A percentile compares a stretch with the other conserved stretches of the same genome.
Evolutionary conservation across 345 rosid species (phyloP).

Genomic region (Carallia pectinifolia): DNA sequence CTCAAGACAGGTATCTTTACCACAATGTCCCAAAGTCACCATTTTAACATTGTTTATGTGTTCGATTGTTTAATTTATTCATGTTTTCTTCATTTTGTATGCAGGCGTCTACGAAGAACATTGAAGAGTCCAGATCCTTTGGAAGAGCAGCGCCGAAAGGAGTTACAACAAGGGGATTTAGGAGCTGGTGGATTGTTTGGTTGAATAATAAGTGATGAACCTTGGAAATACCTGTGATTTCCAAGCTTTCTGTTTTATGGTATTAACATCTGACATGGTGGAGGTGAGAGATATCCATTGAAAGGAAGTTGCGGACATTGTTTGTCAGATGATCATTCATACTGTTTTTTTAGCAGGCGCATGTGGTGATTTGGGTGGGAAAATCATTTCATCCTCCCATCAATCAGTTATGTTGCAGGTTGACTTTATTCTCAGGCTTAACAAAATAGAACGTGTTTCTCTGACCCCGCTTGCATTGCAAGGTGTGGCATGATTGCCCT

Average conservation of each 20-base stretch:
- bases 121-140: constrained; percentile 99
- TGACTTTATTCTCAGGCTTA: constrained; percentile 45
- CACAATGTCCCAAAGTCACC: constrained; percentile 11
- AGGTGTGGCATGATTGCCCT: constrained; percentile 81
- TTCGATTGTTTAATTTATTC: not conserved
- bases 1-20: constrained; percentile 95
- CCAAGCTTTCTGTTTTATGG: constrained; percentile 25
- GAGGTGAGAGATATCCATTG: constrained; percentile 69
- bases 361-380: constrained; percentile 49
- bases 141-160: constrained; percentile 93
- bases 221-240: constrained; percentile 17
- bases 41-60: not conserved
- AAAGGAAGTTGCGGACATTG: constrained; percentile 61
- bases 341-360: constrained; percentile 63
- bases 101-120: constrained; percentile 76
- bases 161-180: constrained; percentile 63
- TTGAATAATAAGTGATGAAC: constrained; percentile 27
- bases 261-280: constrained; percentile 30
- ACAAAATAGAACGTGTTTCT: constrained; percentile 43
- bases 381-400: constrained; percentile 43
- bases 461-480: constrained; percentile 65
- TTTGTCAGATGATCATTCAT: constrained; percentile 68
- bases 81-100: constrained; percentile 8
- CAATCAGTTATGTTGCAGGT: constrained; percentile 62
- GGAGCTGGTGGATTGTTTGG: constrained; percentile 94